Base-by-base conservation (phyloP, 768 basidiomycete species). In the Serendipita vermifera region DNA sequence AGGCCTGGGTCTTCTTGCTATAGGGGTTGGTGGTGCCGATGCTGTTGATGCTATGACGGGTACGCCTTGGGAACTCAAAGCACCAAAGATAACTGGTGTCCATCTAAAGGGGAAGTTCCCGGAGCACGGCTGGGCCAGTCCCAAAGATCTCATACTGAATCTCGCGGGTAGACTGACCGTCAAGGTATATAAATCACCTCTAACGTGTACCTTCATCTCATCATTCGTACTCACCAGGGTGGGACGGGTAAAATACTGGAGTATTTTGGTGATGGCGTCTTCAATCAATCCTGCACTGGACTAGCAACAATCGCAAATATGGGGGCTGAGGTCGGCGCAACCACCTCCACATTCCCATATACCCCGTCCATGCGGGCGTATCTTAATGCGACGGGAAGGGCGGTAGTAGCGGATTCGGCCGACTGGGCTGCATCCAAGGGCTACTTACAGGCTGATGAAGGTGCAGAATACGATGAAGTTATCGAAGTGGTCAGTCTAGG, bases 311-410 rank as follows among this genome's bases (percentile, higher is more conserved):
- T 99, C 56, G 86, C 89, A 39, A 98, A 99, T 70, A 99, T 98
- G 96, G 96, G 96, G 53, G 96, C 96, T 11, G 96, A 99, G 73
- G 93, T 98, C n/a, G 96, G 96, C 35, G 96, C 96, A n/a, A 99
- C 96, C 1, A 98, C 96, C 0, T 94, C 93, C 1, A 90, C 87
- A 4, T 99, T 99, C 77, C 93, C 94, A 3, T 99, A 98, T 70
- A 91, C 90, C 14, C 70, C 78, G 15, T 80, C 81, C 64, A 98
- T 98, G 94, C 77, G 81, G 31, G 75, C 80, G 33, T 99, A 98
- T 70, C 79, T 99, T 29, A 74, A 79, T 60, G 92, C 92, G 17
- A 99, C 96, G 6, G 84, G 89, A 48, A 82, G 96, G 57, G 81
- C 77, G 36, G 80, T 85, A 31, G 90, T 94, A 24, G 93, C 93